Conservation (phyloP, 2,329 filamentous ascomycete species). For the Calonectria ilicicola region DNA sequence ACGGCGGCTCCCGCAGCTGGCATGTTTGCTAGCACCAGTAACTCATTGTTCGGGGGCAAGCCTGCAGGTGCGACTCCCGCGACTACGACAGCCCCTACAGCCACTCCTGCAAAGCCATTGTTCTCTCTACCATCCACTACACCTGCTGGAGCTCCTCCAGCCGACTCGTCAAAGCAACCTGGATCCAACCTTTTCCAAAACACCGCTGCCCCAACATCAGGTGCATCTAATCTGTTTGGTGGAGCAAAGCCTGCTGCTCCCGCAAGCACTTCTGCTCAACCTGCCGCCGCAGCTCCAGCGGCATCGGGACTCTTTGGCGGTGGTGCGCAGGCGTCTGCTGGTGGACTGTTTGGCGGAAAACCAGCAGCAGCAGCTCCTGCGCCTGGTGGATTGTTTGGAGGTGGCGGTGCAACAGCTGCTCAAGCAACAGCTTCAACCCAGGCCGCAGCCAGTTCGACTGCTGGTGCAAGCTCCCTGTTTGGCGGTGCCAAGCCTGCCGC, state of each 20-base stretch:
- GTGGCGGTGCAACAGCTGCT: conserved; percentile 38
- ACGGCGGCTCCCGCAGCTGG: conserved; percentile 43
- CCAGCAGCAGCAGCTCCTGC: conserved; percentile 41
- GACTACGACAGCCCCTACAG: conserved; percentile 43
- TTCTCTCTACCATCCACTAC: conserved; percentile 65
- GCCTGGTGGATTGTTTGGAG: conserved; percentile 38
- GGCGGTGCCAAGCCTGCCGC: conserved; percentile 54
- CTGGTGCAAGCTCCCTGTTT: conserved; percentile 51
- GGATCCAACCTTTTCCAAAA: conserved; percentile 40
- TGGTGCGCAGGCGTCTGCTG: conserved; percentile 46
- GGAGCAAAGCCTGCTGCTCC: conserved; percentile 42
- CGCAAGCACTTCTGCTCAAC: conserved; percentile 15
- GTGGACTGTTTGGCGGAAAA: conserved; percentile 50
- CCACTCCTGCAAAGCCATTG: conserved; percentile 59
- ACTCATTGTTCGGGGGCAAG: conserved; percentile 35
- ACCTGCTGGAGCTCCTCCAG: conserved; percentile 66
- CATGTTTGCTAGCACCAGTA: conserved; percentile 45
- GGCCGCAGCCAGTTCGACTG: conserved; percentile 33
- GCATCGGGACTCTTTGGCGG: conserved; percentile 50
- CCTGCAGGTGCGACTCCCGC: conserved; percentile 38
- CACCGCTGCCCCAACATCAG: conserved; percentile 31
- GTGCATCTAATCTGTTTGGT: conserved; percentile 45
- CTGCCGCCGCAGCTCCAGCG: conserved; percentile 25
- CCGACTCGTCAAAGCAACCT: conserved; percentile 47
- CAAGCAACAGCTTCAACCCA: conserved; percentile 29